These are phyloP conservation scores for Candida sp. DNA, from an alignment of 1,139 yeast species.

Conservation along the genomic window DNA sequence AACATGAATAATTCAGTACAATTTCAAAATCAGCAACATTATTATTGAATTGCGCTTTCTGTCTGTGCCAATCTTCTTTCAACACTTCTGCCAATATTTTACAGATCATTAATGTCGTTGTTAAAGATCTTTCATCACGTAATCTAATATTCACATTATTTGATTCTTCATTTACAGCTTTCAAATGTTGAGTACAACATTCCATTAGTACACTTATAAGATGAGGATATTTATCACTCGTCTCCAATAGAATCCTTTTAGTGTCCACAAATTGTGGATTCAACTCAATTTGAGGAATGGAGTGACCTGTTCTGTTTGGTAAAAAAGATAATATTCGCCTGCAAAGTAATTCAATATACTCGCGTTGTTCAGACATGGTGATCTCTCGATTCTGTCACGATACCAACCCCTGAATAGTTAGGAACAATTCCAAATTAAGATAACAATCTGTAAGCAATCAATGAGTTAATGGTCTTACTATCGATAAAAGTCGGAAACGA, in stretches of 20 bases:
- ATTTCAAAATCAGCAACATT: conserved; percentile 14
- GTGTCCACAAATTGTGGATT: conserved; percentile 38
- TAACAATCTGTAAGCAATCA: not conserved
- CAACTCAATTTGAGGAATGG: conserved; percentile 42
- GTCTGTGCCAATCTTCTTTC: conserved; percentile 25
- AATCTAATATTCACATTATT: conserved; percentile 22
- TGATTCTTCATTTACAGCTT: conserved; percentile 26
- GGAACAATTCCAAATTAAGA: not conserved
- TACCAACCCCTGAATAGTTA: not conserved
- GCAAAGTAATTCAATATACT: conserved; percentile 18
- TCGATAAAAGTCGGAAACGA: not conserved
- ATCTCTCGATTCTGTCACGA: not conserved
- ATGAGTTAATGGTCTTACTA: not conserved
- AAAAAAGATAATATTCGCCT: conserved; percentile 32
- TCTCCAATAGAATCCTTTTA: conserved; percentile 25
- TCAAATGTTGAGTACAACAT: conserved; percentile 13
- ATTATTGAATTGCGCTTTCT: conserved; percentile 8
- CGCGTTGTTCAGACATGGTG: conserved; percentile 4
- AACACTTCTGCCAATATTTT: conserved; percentile 30
- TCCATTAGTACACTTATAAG: conserved; percentile 13
- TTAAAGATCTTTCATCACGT: conserved; percentile 29
- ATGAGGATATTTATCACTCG: conserved; percentile 12
- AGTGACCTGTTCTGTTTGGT: conserved; percentile 38
- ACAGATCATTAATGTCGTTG: conserved; percentile 32
- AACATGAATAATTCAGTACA: conserved; percentile 18